phyloP scores from a whole-genome alignment of 2,329 filamentous ascomycete genomes.

The Tolypocladium paradoxum region DNA sequence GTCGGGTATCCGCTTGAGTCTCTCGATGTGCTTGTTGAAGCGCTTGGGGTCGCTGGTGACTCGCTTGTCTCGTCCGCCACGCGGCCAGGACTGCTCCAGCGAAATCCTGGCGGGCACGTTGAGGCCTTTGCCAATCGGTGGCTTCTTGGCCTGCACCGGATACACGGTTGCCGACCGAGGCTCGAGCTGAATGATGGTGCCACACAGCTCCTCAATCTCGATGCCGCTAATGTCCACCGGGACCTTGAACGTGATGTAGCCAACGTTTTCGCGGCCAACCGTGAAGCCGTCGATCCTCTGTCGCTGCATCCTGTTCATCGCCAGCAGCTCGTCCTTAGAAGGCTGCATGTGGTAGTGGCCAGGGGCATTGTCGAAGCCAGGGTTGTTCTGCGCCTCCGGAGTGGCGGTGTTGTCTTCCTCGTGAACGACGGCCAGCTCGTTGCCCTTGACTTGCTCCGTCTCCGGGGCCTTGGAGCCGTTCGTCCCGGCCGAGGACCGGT shows the following conservation, averaged over 20 bases:
- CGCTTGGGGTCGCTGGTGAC: conserved; percentile 46
- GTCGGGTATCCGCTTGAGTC: conserved; percentile 66
- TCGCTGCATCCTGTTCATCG: conserved; percentile 71
- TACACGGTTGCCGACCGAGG: conserved; percentile 84
- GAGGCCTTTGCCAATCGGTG: conserved; percentile 72
- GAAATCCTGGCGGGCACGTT: conserved; percentile 83
- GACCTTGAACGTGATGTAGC: conserved; percentile 69
- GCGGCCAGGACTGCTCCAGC: conserved; percentile 90
- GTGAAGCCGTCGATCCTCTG: conserved; percentile 64
- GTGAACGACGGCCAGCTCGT: conserved; percentile 68
- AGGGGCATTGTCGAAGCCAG: conserved; percentile 36
- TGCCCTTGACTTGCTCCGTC: conserved; percentile 61
- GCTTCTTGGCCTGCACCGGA: conserved; percentile 63
- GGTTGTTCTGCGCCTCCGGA: conserved; percentile 13
- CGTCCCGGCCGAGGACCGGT: conserved; percentile 33
- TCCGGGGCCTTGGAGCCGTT: conserved; percentile 39
- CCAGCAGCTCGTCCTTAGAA: conserved; percentile 59
- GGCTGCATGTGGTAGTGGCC: conserved; percentile 87
- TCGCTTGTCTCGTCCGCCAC: conserved; percentile 46
- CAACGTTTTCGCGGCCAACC: conserved; percentile 74
- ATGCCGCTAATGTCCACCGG: conserved; percentile 74
- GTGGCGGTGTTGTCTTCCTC: conserved; percentile 46
- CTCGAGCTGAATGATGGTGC: conserved; percentile 63
- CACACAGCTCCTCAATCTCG: conserved; percentile 70
- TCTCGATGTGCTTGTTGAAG: conserved; percentile 71